Evolutionary conservation across 148 eudicot species (phyloP).

Genomic region (Dysphania ambrosioides): DNA sequence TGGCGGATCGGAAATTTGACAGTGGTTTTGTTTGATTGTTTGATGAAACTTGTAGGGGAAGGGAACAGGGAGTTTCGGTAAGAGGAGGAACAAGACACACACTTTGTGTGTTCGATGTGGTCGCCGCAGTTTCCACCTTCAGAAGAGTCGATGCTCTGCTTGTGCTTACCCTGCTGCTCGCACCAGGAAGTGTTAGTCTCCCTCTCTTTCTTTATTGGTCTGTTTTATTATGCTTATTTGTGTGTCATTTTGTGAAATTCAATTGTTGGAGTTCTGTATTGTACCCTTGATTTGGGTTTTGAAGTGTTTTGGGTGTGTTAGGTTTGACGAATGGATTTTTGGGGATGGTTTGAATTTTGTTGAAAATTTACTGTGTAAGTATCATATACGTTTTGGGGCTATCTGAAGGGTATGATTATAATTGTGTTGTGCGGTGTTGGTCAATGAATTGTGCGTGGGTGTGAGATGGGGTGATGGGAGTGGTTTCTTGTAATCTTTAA

Average conservation of each 20-base stretch:
- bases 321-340: background rate
- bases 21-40: background rate
- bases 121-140: slow-evolving; percentile 55
- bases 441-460: too few species aligned
- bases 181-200: slow-evolving; percentile 37
- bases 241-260: background rate
- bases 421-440: too few species aligned
- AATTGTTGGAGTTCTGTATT: background rate
- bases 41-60: slow-evolving; percentile 31
- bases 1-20: slow-evolving; percentile 7
- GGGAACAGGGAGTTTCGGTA: slow-evolving; percentile 55
- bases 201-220: background rate
- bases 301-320: background rate
- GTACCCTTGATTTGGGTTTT: background rate
- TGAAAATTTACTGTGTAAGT: too few species aligned
- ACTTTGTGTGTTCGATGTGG: slow-evolving; percentile 59
- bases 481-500: too few species aligned
- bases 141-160: slow-evolving; percentile 56
- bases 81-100: slow-evolving; percentile 69
- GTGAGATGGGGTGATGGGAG: too few species aligned
- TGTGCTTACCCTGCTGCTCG: slow-evolving; percentile 58
- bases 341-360: background rate
- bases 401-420: background rate
- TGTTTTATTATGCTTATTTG: background rate
- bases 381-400: background rate